Conservation (phyloP, 108 stramenopile species). For the Bacterosira constricta region DNA sequence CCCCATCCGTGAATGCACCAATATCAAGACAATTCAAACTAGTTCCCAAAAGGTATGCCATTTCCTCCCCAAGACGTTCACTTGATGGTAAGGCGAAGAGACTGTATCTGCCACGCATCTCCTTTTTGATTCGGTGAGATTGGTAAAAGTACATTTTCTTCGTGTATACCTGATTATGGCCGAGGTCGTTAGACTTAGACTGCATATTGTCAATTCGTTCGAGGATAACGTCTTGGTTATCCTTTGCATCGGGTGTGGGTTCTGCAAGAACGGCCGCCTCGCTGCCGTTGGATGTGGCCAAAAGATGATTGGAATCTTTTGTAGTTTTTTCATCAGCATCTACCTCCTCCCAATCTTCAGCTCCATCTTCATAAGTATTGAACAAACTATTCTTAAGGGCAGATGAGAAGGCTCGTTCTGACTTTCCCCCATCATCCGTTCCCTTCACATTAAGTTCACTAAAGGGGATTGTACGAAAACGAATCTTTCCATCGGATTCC, state of each 20-base stretch:
- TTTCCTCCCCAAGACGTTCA: slow-evolving; percentile 66
- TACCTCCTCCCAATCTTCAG: neutral
- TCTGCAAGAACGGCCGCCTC: neutral
- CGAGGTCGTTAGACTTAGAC: slow-evolving; percentile 10
- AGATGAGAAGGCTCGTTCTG: neutral
- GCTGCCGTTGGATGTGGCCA: slow-evolving; percentile 12
- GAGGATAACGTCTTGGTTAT: slow-evolving; percentile 4
- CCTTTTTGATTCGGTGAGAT: slow-evolving; percentile 53
- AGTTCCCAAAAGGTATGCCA: slow-evolving; percentile 79
- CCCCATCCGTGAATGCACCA: slow-evolving; percentile 81
- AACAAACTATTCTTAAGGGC: neutral
- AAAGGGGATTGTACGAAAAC: too few species aligned
- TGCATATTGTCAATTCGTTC: slow-evolving; percentile 17
- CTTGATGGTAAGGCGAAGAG: slow-evolving; percentile 77
- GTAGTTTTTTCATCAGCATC: neutral
- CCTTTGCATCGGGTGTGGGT: neutral
- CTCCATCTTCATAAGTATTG: too few species aligned
- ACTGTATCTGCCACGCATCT: slow-evolving; percentile 60
- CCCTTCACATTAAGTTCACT: neutral
- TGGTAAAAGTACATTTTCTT: slow-evolving; percentile 83
- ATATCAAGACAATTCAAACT: slow-evolving; percentile 63
- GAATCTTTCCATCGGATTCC: too few species aligned
- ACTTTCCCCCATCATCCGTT: neutral
- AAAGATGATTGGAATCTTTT: neutral
- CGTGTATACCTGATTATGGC: slow-evolving; percentile 65